Evolutionary conservation across 805 yeast genomes (phyloP), one percentile per base, ranked within the genome.

Genomic region (Huiozyma naganishii): DNA sequence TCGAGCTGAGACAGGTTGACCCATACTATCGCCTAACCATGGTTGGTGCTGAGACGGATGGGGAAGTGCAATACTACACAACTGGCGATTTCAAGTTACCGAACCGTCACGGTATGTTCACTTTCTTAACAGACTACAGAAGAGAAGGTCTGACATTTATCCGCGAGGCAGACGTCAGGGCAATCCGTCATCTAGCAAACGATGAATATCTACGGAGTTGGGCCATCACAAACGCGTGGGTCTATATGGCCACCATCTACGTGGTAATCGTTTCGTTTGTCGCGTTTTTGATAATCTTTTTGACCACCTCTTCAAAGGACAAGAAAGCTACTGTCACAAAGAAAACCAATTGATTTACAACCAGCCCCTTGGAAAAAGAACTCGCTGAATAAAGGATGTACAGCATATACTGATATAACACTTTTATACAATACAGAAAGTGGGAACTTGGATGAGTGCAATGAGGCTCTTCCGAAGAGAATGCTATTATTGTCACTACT

Each of bases 31-130:
- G 98, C 58, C 59, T 90, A 45, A 78, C 73, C 48, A 67, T 92
- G 55, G 52, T 62, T 13, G 70, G 73, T 29, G 9, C n/a, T 9
- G 33, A 30, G 9, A n/a, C 10, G 17, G 61, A 68, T 3, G 65
- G 66, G 29, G 67, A 66, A 9, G 62, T 67, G 5, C 63, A 72
- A n/a, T 80, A 78, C 55, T 80, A 76, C 55, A 66, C 65, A 17
- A 69, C 75, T 13, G 65, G 65, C 11, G 65, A 68, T 42, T 87
- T 92, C 64, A 73, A 72, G 39, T 65, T 87, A 34, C 99, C 99
- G 23, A 97, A 90, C 63, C 96, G 88, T 57, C 95, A 92, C 64
- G 99, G 99, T 45, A 83, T 92, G 75, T 92, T 88, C 68, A 84
- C 96, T 2, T 88, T 85, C 61, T 72, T 73, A 48, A 71, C 83